Conservation (phyloP, 805 yeast species). For the Lipomyces oligophaga region DNA sequence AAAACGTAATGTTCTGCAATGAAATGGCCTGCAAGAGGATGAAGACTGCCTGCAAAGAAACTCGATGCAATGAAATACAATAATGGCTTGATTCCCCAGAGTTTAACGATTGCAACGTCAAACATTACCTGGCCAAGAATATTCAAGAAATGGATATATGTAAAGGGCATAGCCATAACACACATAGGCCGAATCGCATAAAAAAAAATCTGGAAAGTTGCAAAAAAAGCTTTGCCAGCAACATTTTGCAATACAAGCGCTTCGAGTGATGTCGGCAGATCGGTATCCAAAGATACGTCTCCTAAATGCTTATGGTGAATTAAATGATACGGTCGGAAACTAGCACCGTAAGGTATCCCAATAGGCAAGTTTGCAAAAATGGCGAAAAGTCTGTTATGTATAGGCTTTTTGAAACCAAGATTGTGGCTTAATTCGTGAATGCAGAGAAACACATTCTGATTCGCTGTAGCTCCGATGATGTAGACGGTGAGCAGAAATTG, state of each 20-base stretch:
- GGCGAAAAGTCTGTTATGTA: conserved; percentile 72
- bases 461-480: conserved; percentile 78
- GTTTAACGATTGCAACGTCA: conserved; percentile 54
- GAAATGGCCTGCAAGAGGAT: conserved; percentile 93
- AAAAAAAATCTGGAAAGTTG: conserved; percentile 82
- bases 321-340: conserved; percentile 85
- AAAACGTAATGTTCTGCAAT: conserved; percentile 71
- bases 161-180: conserved; percentile 68
- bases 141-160: conserved; percentile 70
- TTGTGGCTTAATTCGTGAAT: conserved; percentile 88
- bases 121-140: conserved; percentile 52
- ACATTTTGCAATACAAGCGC: conserved; percentile 70
- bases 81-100: conserved; percentile 63
- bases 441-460: conserved; percentile 79
- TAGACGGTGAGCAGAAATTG: conserved; percentile 64
- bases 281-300: conserved; percentile 78
- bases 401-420: conserved; percentile 72
- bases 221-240: conserved; percentile 80
- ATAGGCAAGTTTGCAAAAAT: conserved; percentile 78
- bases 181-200: conserved; percentile 90
- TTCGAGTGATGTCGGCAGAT: conserved; percentile 77
- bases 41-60: conserved; percentile 85
- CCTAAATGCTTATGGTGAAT: conserved; percentile 89
- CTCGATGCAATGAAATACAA: conserved; percentile 69
- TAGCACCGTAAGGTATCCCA: conserved; percentile 86